Base-by-base conservation (phyloP, 2,329 filamentous ascomycete species). In the Didymella arachidicola region DNA sequence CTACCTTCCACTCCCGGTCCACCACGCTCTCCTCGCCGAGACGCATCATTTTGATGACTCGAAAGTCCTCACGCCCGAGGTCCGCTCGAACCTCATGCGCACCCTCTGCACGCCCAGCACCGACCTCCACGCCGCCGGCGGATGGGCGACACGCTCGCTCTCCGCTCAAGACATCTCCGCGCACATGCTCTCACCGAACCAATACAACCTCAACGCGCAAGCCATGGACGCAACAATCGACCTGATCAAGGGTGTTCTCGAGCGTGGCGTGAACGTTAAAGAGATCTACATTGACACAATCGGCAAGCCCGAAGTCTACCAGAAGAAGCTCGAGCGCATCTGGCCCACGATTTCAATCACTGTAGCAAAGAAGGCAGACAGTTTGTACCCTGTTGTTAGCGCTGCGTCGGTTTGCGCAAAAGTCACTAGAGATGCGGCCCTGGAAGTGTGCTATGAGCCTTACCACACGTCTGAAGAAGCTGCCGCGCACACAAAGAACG, bases 271-370 rank as follows among this genome's bases (percentile, higher is more conserved):
- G 62, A 93, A 96, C 75, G 82, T 98, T 4, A 85, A 83, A 57
- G 92, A 97, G 77, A 91, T 99, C 50, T 99, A 93, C 76, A 93
- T 99, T 73, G 94, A 99, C 79, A 98, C 94, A 2, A 90, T 98
- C 72, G 94, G 94, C 32, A 89, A 84, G 55, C 93, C 94, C 1
- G 87, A 85, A 18, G 81, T 87, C 4, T 97, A 98, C 81, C 93
- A 98, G 81, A 87, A 86, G 72, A 92, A 89, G 72, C 82, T 99
- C 53, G 90, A 94, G 79, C 83, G 87, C 60, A 83, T 96, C 51
- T 98, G 98, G 76, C 94, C 95, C 1, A 89, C 87, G 0, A 71
- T 79, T 36, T 68, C 72, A 3, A 81, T 83, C 57, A 83, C 81
- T 0, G 81, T 83, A 2, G 81, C 80, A 26, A 83, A 82, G 67